Conservation (phyloP, 768 basidiomycete species). For the Pulveroboletus sp. region DNA sequence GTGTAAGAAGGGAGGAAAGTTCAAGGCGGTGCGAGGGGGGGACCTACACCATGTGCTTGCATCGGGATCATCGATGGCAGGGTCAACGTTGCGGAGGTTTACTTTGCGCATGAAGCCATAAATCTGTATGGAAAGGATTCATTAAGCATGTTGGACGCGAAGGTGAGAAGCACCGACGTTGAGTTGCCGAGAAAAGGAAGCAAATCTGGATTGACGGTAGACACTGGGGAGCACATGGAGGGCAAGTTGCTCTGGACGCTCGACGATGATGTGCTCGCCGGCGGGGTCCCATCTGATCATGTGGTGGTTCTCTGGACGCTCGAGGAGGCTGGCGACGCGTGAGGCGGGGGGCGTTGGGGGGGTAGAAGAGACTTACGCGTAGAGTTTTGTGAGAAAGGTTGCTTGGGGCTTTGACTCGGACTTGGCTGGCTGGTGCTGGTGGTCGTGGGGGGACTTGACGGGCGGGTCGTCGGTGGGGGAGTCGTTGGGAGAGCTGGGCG, state of each 20-base stretch:
- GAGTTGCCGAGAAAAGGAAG: constrained; percentile 95
- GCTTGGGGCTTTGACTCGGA: constrained; percentile 81
- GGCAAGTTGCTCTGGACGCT: constrained; percentile 89
- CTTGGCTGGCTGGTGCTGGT: constrained; percentile 54
- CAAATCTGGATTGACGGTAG: constrained; percentile 95
- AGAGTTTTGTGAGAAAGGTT: constrained; percentile 96
- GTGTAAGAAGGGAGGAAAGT: constrained; percentile 20
- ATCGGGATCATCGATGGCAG: constrained; percentile 93
- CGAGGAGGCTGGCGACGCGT: constrained; percentile 62
- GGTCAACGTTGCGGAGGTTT: constrained; percentile 92
- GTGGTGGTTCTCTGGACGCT: constrained; percentile 89
- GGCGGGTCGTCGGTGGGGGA: constrained; percentile 46
- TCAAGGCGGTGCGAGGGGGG: constrained; percentile 12
- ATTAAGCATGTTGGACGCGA: constrained; percentile 25
- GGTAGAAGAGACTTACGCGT: constrained; percentile 64
- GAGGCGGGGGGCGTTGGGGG: constrained; percentile 10
- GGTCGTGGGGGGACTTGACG: constrained; percentile 36
- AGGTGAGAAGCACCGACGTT: constrained; percentile 63
- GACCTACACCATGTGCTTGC: constrained; percentile 95
- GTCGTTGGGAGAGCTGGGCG: constrained; percentile 38
- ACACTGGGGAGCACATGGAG: constrained; percentile 91
- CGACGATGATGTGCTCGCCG: constrained; percentile 94
- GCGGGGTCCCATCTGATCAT: constrained; percentile 97
- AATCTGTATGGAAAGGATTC: constrained; percentile 54
- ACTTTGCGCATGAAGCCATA: constrained; percentile 99